Percentiles rank a stretch among this genome's conserved stretches.
Conservation (phyloP, 2,329 filamentous ascomycete species). For the Scedosporium aurantiacum region DNA sequence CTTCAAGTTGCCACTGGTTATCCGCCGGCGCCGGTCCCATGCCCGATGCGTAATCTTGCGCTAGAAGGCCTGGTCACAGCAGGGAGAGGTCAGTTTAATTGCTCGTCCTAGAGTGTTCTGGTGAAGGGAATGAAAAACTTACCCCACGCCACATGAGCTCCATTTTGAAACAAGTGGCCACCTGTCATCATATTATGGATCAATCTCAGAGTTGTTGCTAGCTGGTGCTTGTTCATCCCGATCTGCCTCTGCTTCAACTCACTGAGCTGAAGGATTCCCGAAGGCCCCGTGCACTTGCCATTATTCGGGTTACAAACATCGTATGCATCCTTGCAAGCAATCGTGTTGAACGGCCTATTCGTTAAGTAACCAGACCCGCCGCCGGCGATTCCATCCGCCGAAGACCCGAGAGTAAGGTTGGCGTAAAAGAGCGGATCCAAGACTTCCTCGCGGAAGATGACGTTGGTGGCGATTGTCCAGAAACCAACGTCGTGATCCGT, state of each 20-base stretch:
- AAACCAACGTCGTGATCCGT: not conserved
- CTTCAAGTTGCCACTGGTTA: not conserved
- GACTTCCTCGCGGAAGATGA: not conserved
- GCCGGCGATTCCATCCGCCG: not conserved
- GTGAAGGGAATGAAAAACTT: not conserved
- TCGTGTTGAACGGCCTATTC: not conserved
- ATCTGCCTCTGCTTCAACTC: not conserved
- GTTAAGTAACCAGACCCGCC: not conserved
- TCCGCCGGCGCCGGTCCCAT: not conserved
- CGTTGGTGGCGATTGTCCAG: not conserved
- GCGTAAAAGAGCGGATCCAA: not conserved
- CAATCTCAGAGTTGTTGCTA: not conserved
- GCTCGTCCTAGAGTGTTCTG: not conserved
- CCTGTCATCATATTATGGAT: not conserved
- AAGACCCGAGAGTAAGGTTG: not conserved
- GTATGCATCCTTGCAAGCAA: not conserved
- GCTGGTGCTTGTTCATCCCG: not conserved
- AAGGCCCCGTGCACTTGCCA: not conserved
- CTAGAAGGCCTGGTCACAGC: not conserved
- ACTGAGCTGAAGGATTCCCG: not conserved
- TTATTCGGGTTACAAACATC: not conserved
- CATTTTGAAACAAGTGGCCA: not conserved
- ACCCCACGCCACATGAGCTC: not conserved
- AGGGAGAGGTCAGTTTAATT: not conserved
- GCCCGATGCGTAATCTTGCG: not conserved